Percentiles rank a stretch among this genome's conserved stretches.
phyloP scores from a whole-genome alignment of 2,329 filamentous ascomycete species.

The Pseudohalonectria lignicola region DNA sequence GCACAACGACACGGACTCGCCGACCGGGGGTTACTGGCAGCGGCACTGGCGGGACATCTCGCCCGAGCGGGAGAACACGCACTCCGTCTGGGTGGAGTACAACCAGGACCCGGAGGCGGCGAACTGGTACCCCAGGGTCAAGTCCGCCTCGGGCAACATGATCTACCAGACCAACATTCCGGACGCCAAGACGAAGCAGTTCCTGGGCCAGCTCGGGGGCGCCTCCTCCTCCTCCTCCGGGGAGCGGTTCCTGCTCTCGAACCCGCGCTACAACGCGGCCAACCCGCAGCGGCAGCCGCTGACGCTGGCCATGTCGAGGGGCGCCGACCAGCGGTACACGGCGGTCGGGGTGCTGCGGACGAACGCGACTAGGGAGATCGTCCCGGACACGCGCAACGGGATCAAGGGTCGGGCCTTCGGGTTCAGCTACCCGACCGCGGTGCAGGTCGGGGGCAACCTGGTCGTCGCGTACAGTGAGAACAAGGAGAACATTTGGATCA shows the following conservation, averaged over 20 bases:
- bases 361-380: too few species aligned
- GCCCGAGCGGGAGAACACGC: slow-evolving; percentile 9
- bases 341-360: too few species aligned
- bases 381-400: too few species aligned
- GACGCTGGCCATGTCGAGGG: too few species aligned
- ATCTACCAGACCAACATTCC: slow-evolving; percentile 13
- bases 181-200: slow-evolving; percentile 13
- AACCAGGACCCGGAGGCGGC: slow-evolving; percentile 7
- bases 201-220: slow-evolving; percentile 6
- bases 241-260: slow-evolving; percentile 8
- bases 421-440: too few species aligned
- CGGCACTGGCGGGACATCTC: slow-evolving; percentile 15
- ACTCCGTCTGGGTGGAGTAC: slow-evolving; percentile 13
- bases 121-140: slow-evolving; percentile 11
- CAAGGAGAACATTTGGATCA: too few species aligned
- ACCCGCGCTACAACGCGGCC: slow-evolving; percentile 21
- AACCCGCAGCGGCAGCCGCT: too few species aligned
- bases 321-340: too few species aligned
- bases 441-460: too few species aligned
- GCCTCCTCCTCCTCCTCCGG: too few species aligned
- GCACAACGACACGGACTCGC: slow-evolving; percentile 8
- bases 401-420: too few species aligned
- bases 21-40: slow-evolving; percentile 13
- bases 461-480: too few species aligned
- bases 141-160: slow-evolving; percentile 8